Percentiles rank a stretch among this genome's conserved stretches.
phyloP scores from a whole-genome alignment of 2,329 filamentous ascomycete species.

The Verticillium nubilum region DNA sequence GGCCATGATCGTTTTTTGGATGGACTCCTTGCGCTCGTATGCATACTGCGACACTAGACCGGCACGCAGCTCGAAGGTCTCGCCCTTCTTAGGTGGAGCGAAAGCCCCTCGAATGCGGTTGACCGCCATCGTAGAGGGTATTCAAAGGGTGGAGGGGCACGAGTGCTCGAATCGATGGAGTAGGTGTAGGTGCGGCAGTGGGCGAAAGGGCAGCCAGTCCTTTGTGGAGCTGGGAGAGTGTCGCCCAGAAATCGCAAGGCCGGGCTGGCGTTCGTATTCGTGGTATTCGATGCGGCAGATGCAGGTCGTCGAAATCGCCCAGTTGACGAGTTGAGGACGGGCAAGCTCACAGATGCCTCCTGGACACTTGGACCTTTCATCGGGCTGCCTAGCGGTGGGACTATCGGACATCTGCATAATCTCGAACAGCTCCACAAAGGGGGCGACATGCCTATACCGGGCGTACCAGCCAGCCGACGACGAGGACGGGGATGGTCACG shows the following conservation, averaged over 20 bases:
- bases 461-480: not conserved
- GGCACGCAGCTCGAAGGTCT: constrained; percentile 94
- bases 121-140: constrained; percentile 67
- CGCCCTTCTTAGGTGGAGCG: constrained; percentile 87
- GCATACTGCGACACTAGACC: constrained; percentile 98
- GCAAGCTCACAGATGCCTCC: not conserved
- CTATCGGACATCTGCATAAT: not conserved
- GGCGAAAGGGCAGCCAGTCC: not conserved
- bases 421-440: not conserved
- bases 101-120: constrained; percentile 95
- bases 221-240: not conserved
- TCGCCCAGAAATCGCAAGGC: not conserved
- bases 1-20: constrained; percentile 99
- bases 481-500: too few relatives aligned
- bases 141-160: constrained; percentile 18
- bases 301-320: not conserved
- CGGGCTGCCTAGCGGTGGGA: not conserved
- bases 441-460: not conserved
- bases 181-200: not conserved
- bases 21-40: constrained; percentile 97
- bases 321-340: not conserved
- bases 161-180: constrained; percentile 6
- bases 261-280: not conserved
- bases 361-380: constrained; percentile 3
- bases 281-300: not conserved